A percentile compares a stretch with the other conserved stretches of the same genome.
Evolutionary conservation across 2,329 filamentous ascomycete genomes (phyloP).

Genomic region (Ciborinia camelliae): DNA sequence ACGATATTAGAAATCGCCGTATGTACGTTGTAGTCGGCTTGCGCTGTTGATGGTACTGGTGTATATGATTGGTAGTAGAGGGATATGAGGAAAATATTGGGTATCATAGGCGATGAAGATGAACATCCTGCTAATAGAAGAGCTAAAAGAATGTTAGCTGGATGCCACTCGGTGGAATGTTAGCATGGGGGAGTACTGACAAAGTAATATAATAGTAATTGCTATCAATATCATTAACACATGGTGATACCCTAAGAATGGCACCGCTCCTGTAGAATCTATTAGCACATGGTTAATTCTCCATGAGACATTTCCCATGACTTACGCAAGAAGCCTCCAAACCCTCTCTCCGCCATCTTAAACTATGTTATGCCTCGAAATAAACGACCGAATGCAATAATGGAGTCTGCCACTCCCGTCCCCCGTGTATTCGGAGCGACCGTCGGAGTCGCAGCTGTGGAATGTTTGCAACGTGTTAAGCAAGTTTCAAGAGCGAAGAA

Average conservation of each 20-base stretch:
- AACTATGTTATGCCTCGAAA: conserved; percentile 21
- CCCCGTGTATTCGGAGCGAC: conserved; percentile 35
- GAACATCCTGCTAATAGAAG: conserved; percentile 92
- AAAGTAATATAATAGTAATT: conserved; percentile 88
- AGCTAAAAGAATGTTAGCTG: conserved; percentile 50
- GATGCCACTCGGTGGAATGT: conserved; percentile 15
- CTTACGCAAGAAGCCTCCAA: conserved; percentile 38
- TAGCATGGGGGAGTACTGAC: conserved; percentile 53
- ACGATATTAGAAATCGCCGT: conserved; percentile 88
- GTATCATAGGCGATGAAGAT: conserved; percentile 91
- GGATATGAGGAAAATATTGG: conserved; percentile 95
- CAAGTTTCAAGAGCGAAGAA: conserved; percentile 25
- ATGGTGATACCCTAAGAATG: conserved; percentile 73
- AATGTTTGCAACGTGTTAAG: conserved; percentile 29
- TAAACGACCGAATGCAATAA: neutral
- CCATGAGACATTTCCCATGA: conserved; percentile 14
- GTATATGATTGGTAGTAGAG: conserved; percentile 86
- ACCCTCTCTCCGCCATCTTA: conserved; percentile 26
- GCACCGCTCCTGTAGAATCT: conserved; percentile 54
- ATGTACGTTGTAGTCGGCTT: conserved; percentile 86
- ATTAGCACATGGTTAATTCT: conserved; percentile 20
- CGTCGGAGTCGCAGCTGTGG: conserved; percentile 35
- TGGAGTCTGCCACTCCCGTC: conserved; percentile 36
- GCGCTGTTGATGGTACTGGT: conserved; percentile 75
- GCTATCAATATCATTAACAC: conserved; percentile 97